Percentiles rank a stretch among this genome's conserved stretches.
Evolutionary conservation across 495 filamentous ascomycete species (phyloP).

Genomic region (Tuber magnatum): DNA sequence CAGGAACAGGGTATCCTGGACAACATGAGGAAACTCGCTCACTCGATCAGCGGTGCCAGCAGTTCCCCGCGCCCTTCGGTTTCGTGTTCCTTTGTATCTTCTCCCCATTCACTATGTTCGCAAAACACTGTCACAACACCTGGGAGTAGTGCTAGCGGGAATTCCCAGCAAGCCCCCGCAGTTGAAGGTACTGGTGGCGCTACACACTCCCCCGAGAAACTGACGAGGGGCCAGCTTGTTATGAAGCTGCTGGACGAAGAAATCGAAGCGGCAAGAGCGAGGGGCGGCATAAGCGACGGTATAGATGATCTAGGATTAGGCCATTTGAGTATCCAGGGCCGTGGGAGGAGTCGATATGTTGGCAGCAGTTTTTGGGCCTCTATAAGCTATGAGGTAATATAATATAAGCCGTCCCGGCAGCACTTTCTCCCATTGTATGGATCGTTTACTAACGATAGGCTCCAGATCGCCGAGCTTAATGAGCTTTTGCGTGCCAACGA

Average conservation of each 20-base stretch:
- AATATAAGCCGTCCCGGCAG: neutral
- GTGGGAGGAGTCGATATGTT: slow-evolving; percentile 72
- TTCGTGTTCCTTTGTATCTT: neutral
- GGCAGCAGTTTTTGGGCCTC: slow-evolving; percentile 86
- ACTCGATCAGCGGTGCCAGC: neutral
- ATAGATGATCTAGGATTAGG: slow-evolving; percentile 65
- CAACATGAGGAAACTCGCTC: slow-evolving; percentile 16
- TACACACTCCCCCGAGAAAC: neutral
- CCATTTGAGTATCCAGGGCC: slow-evolving; percentile 72
- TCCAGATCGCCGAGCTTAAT: slow-evolving; percentile 36
- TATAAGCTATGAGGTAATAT: slow-evolving; percentile 69
- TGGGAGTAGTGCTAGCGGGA: slow-evolving; percentile 17
- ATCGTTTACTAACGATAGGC: slow-evolving; percentile 8
- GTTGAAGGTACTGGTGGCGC: neutral
- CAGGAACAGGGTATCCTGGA: slow-evolving; percentile 20
- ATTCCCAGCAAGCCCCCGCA: neutral
- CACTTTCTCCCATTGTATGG: neutral
- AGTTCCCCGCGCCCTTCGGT: neutral
- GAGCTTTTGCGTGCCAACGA: slow-evolving; percentile 15
- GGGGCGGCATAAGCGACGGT: slow-evolving; percentile 34
- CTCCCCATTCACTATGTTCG: slow-evolving; percentile 17
- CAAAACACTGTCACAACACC: slow-evolving; percentile 18
- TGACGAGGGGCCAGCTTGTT: slow-evolving; percentile 6
- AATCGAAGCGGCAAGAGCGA: slow-evolving; percentile 28
- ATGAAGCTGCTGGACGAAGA: slow-evolving; percentile 34